Percentiles rank a stretch among this genome's conserved stretches.
Evolutionary conservation across 805 yeast species (phyloP).

Genomic region (Nakazawaea laoshanensis): DNA sequence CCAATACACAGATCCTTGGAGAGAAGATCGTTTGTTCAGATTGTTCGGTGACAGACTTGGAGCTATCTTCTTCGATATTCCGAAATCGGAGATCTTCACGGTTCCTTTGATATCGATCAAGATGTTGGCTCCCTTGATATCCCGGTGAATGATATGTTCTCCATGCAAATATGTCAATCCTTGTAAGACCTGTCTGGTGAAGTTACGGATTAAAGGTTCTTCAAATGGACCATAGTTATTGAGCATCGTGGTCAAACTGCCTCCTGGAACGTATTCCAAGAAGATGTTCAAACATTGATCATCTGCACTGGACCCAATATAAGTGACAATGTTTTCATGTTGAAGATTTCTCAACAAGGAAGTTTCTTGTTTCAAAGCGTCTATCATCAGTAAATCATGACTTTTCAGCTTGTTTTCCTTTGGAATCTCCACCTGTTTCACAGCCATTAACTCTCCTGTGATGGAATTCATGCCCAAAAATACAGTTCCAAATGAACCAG

Average conservation of each 20-base stretch:
- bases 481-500: slow-evolving; percentile 93
- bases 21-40: slow-evolving; percentile 61
- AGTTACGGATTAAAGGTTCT: slow-evolving; percentile 49
- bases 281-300: slow-evolving; percentile 70
- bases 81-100: slow-evolving; percentile 60
- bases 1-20: slow-evolving; percentile 96
- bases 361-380: slow-evolving; percentile 80
- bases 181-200: slow-evolving; percentile 43
- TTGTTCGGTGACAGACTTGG: slow-evolving; percentile 8
- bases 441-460: slow-evolving; percentile 96
- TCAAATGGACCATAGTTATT: slow-evolving; percentile 54
- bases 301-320: slow-evolving; percentile 80
- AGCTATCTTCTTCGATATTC: slow-evolving; percentile 49
- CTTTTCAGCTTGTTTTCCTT: slow-evolving; percentile 21
- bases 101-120: slow-evolving; percentile 50
- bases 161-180: slow-evolving; percentile 51
- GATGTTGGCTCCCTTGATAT: slow-evolving; percentile 58
- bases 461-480: slow-evolving; percentile 85
- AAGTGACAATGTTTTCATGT: slow-evolving; percentile 89
- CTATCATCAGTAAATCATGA: slow-evolving; percentile 43
- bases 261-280: slow-evolving; percentile 38
- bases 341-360: slow-evolving; percentile 64
- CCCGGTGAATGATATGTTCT: slow-evolving; percentile 52
- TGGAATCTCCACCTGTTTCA: slow-evolving; percentile 81
- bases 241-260: slow-evolving; percentile 44